Percentiles rank a stretch among this genome's conserved stretches.
phyloP scores from a whole-genome alignment of 352 stramenopile genomes.

The Phytopythium cucurbitacearum region DNA sequence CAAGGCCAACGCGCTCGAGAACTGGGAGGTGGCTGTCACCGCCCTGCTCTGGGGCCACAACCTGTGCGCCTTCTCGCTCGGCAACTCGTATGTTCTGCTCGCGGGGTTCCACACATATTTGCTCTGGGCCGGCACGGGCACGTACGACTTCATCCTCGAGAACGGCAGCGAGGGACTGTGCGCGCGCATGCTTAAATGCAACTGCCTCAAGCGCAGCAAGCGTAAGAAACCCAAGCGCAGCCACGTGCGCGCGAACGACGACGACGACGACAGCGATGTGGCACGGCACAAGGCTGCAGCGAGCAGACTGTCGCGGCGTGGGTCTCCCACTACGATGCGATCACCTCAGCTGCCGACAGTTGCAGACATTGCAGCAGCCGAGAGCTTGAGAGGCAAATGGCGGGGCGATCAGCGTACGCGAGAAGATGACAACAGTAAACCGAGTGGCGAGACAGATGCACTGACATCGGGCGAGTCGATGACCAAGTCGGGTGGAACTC shows the following conservation, averaged over 20 bases:
- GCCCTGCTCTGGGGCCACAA: conserved; percentile 79
- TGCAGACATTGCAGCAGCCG: conserved; percentile 11
- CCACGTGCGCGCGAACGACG: conserved; percentile 26
- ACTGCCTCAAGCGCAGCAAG: conserved; percentile 43
- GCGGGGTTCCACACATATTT: conserved; percentile 79
- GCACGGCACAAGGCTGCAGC: background rate
- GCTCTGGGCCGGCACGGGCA: conserved; percentile 59
- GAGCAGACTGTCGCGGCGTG: conserved; percentile 2
- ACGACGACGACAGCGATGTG: background rate
- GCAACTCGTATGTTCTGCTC: conserved; percentile 67
- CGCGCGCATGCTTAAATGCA: conserved; percentile 72
- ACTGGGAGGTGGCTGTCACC: conserved; percentile 41
- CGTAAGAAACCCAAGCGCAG: conserved; percentile 24
- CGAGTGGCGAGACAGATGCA: background rate
- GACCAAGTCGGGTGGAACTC: too few species aligned
- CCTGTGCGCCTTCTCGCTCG: conserved; percentile 42
- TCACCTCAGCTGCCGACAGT: conserved; percentile 7
- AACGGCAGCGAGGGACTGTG: conserved; percentile 74
- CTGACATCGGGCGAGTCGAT: background rate
- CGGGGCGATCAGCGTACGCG: conserved; percentile 7
- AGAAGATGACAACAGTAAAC: conserved; percentile 1
- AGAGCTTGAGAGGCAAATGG: conserved; percentile 8
- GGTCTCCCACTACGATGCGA: conserved; percentile 1
- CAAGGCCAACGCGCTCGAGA: conserved; percentile 24
- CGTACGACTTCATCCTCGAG: conserved; percentile 83